A percentile compares a stretch with the other conserved stretches of the same genome.
Evolutionary conservation across 2,329 filamentous ascomycete genomes (phyloP).

Genomic region (Aspergillus arachidicola): DNA sequence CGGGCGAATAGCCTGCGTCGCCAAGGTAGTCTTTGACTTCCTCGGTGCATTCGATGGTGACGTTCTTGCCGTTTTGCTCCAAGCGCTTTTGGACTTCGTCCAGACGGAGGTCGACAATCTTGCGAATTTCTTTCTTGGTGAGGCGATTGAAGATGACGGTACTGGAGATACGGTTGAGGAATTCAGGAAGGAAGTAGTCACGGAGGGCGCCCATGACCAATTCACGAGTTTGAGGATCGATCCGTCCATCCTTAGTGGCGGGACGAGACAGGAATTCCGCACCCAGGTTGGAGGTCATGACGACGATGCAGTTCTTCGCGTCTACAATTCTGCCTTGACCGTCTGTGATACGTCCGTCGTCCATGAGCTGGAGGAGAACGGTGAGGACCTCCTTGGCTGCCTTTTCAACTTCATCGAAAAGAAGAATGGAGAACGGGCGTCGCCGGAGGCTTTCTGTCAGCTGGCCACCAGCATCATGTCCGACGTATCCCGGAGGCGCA

Average conservation of each 20-base stretch:
- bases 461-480: conserved; percentile 93
- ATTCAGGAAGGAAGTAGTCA: conserved; percentile 97
- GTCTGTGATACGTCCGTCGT: conserved; percentile 97
- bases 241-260: conserved; percentile 75
- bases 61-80: conserved; percentile 79
- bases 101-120: conserved; percentile 90
- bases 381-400: conserved; percentile 97
- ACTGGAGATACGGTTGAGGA: conserved; percentile 95
- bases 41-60: conserved; percentile 77
- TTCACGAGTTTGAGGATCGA: conserved; percentile 82
- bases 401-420: conserved; percentile 99
- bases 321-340: conserved; percentile 94
- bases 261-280: conserved; percentile 89
- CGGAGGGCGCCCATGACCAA: conserved; percentile 88
- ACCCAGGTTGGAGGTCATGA: conserved; percentile 98
- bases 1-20: conserved; percentile 87
- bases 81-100: conserved; percentile 89
- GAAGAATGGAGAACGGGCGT: conserved; percentile 93
- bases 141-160: conserved; percentile 98
- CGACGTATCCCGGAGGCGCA: conserved; percentile 93
- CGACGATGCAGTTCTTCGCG: conserved; percentile 96
- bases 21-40: conserved; percentile 94
- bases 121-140: conserved; percentile 84
- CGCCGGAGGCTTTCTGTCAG: conserved; percentile 92
- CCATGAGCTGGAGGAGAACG: conserved; percentile 98